Conservation (phyloP, 2,329 filamentous ascomycete species). For the Neocatenulostroma microsporum region DNA sequence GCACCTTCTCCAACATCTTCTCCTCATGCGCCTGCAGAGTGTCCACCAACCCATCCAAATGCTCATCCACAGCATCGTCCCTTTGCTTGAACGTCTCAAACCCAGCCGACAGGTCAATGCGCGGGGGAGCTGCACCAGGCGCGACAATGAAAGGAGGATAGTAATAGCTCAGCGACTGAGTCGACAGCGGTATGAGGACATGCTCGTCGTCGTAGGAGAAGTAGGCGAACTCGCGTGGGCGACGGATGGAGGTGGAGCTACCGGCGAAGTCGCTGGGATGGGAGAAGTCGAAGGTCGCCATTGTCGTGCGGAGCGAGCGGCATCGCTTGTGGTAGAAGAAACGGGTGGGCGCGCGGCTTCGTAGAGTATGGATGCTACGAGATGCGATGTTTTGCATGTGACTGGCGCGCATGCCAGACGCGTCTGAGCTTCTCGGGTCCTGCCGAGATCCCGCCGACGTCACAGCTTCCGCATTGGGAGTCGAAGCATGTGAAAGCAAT, state of each 20-base stretch:
- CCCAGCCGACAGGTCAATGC: constrained; percentile 65
- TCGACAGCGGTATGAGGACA: constrained; percentile 60
- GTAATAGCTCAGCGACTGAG: constrained; percentile 78
- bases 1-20: constrained; percentile 54
- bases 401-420: neutral
- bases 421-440: too few species aligned
- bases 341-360: too few species aligned
- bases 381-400: neutral
- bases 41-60: constrained; percentile 73
- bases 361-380: neutral
- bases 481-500: too few species aligned
- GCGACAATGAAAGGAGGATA: constrained; percentile 53
- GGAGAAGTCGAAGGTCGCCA: constrained; percentile 52
- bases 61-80: constrained; percentile 73
- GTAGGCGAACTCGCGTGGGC: constrained; percentile 78
- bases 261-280: constrained; percentile 63
- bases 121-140: constrained; percentile 18
- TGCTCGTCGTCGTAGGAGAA: constrained; percentile 91
- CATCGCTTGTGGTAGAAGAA: too few species aligned
- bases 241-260: constrained; percentile 60
- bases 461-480: neutral
- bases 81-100: constrained; percentile 70
- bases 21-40: constrained; percentile 68
- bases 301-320: too few species aligned
- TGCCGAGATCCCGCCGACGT: too few species aligned